phyloP scores from a whole-genome alignment of 768 basidiomycete genomes.

The Leccinum sublutescens region DNA sequence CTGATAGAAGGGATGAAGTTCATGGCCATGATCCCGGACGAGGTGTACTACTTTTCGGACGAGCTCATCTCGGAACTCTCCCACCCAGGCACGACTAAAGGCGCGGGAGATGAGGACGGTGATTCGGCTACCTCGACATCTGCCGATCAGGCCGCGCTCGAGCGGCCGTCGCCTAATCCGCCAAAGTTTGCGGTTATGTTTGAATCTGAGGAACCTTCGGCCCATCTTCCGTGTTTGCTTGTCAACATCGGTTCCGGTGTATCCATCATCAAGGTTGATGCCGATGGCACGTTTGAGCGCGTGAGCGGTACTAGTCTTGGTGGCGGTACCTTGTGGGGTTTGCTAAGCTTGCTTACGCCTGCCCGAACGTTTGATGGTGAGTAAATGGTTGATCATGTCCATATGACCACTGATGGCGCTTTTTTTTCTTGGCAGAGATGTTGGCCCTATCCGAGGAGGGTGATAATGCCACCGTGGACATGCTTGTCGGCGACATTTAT shows the following conservation, averaged over 20 bases:
- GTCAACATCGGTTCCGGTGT: conserved; percentile 99
- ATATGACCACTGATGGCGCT: background rate
- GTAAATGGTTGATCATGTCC: conserved; percentile 32
- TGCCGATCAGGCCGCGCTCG: conserved; percentile 39
- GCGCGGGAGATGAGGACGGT: conserved; percentile 1
- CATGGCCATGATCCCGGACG: conserved; percentile 92
- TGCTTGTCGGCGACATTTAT: conserved; percentile 99
- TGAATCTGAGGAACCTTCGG: conserved; percentile 70
- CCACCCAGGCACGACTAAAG: conserved; percentile 30
- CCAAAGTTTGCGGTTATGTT: conserved; percentile 89
- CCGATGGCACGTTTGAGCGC: conserved; percentile 92
- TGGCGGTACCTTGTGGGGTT: conserved; percentile 96
- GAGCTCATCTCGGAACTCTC: conserved; percentile 79
- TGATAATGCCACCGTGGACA: conserved; percentile 92
- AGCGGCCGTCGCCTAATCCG: conserved; percentile 87
- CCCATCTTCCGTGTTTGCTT: conserved; percentile 91
- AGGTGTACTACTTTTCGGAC: conserved; percentile 98
- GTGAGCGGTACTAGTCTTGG: conserved; percentile 97
- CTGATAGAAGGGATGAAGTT: conserved; percentile 95
- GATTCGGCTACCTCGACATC: conserved; percentile 10
- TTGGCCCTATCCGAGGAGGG: conserved; percentile 89
- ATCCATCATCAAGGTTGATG: conserved; percentile 95
- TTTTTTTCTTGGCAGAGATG: conserved; percentile 70
- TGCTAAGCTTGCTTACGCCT: conserved; percentile 91
- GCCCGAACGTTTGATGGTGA: conserved; percentile 93